These are phyloP conservation scores for Gomphus bonarii DNA, from an alignment of 1,284 basidiomycete genomes.

Conservation along the genomic window DNA sequence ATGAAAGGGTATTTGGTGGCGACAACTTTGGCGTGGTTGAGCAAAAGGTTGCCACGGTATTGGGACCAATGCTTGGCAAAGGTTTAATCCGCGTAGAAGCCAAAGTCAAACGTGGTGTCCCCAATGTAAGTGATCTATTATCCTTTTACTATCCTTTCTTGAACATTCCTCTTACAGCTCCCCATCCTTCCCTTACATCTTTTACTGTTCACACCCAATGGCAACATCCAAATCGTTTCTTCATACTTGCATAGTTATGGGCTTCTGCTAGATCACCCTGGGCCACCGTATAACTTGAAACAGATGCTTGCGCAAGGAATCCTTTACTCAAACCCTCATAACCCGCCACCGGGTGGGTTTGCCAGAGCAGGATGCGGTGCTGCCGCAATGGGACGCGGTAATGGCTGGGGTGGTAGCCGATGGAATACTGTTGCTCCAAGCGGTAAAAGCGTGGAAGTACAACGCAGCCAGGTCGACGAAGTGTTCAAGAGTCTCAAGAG, in stretches of 20 bases:
- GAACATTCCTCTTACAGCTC: slow-evolving; percentile 35
- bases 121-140: slow-evolving; percentile 40
- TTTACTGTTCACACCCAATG: slow-evolving; percentile 86
- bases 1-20: slow-evolving; percentile 34
- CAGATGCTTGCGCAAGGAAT: slow-evolving; percentile 45
- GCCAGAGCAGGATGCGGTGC: slow-evolving; percentile 13
- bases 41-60: slow-evolving; percentile 62
- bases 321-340: slow-evolving; percentile 86
- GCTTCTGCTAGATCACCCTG: slow-evolving; percentile 77
- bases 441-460: slow-evolving; percentile 81
- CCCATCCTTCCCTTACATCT: slow-evolving; percentile 77
- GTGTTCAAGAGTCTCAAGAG: slow-evolving; percentile 83
- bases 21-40: slow-evolving; percentile 82
- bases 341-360: slow-evolving; percentile 63
- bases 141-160: slow-evolving; percentile 10
- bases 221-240: slow-evolving; percentile 77
- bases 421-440: slow-evolving; percentile 54
- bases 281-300: slow-evolving; percentile 35
- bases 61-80: slow-evolving; percentile 74
- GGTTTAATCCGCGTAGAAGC: slow-evolving; percentile 81
- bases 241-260: slow-evolving; percentile 59
- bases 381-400: slow-evolving; percentile 11
- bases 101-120: slow-evolving; percentile 53
- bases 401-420: slow-evolving; percentile 31
- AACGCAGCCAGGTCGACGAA: slow-evolving; percentile 88